Conservation (phyloP, 306 rosid genomes). For the Quercus alba region DNA sequence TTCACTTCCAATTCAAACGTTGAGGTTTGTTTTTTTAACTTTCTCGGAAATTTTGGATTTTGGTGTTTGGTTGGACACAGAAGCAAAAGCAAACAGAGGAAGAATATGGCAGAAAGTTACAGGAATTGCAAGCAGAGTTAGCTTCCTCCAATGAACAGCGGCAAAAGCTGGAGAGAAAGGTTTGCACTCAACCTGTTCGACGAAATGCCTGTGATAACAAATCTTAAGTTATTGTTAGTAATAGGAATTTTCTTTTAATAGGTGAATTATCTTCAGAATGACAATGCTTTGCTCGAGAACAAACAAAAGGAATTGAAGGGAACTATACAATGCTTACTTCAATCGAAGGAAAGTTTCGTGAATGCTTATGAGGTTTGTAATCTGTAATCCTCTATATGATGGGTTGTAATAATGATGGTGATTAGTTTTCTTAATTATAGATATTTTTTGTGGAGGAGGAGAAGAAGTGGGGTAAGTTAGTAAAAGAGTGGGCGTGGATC, state of each 20-base stretch:
- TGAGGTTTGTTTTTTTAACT: background rate
- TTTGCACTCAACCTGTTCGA: conserved; percentile 2
- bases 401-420: too few species aligned
- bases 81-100: conserved; percentile 70
- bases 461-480: background rate
- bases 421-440: background rate
- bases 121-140: conserved; percentile 54
- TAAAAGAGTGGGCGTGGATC: background rate
- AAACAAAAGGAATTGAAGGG: conserved; percentile 65
- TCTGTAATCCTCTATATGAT: background rate
- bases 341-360: conserved; percentile 52
- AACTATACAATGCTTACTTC: conserved; percentile 51
- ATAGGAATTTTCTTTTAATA: background rate
- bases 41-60: background rate
- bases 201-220: background rate
- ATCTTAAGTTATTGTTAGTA: background rate
- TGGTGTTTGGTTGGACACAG: conserved; percentile 38
- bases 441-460: background rate
- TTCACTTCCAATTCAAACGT: background rate
- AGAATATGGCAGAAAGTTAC: conserved; percentile 53
- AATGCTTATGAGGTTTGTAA: conserved; percentile 62
- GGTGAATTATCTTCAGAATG: conserved; percentile 63
- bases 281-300: conserved; percentile 63
- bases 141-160: conserved; percentile 48
- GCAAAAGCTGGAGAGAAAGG: conserved; percentile 59